These are phyloP conservation scores for Diplodia corticola DNA, from an alignment of 2,329 filamentous ascomycete species.

Conservation along the genomic window DNA sequence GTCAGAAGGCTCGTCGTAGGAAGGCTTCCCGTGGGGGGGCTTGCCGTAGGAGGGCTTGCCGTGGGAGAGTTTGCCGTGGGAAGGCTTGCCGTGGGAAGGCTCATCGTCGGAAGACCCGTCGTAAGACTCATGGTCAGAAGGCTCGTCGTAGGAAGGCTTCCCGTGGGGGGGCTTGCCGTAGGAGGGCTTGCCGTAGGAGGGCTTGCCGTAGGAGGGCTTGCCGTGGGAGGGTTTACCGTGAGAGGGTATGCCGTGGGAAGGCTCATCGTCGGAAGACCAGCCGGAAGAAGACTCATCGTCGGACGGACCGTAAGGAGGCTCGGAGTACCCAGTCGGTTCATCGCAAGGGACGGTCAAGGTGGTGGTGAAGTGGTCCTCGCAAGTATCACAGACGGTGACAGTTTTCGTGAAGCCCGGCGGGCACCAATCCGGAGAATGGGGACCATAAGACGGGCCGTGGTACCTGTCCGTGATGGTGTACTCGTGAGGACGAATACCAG, in stretches of 20 bases:
- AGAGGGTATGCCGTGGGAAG: background rate
- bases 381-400: background rate
- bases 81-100: background rate
- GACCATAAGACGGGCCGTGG: background rate
- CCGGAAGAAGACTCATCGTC: background rate
- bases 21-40: too few relatives aligned
- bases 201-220: background rate
- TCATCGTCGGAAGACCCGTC: too few relatives aligned
- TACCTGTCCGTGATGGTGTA: slow-evolving; percentile 3
- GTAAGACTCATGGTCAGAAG: background rate
- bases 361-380: background rate
- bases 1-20: background rate
- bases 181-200: background rate
- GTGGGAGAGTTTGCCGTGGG: too few relatives aligned
- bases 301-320: background rate
- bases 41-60: too few relatives aligned
- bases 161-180: background rate
- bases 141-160: background rate
- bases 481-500: background rate
- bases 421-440: background rate
- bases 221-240: background rate
- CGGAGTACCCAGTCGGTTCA: background rate
- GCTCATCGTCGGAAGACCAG: background rate
- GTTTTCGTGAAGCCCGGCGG: slow-evolving; percentile 2
- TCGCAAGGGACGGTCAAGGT: slow-evolving; percentile 4